Evolutionary conservation across 345 rosid genomes (phyloP).

Genomic region (Turnera subulata): DNA sequence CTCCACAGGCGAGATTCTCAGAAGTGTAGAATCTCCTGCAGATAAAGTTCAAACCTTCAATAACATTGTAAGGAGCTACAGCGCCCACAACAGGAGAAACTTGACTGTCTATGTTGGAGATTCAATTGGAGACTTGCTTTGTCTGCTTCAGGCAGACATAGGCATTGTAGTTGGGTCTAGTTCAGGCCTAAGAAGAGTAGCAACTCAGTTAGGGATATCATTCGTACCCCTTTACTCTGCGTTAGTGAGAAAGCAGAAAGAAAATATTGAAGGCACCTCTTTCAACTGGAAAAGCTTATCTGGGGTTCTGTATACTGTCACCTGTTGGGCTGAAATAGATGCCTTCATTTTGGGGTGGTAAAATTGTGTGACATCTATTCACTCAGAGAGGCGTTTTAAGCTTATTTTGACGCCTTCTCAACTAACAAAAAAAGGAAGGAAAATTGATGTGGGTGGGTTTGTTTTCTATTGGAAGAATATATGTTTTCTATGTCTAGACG

Average conservation of each 20-base stretch:
- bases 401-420: too few relatives aligned
- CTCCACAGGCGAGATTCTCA: slow-evolving; percentile 75
- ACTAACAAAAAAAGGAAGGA: too few relatives aligned
- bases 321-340: slow-evolving; percentile 90
- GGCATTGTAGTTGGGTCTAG: slow-evolving; percentile 87
- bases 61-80: slow-evolving; percentile 34
- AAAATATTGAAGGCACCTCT: slow-evolving; percentile 39
- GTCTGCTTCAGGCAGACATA: slow-evolving; percentile 87
- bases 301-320: slow-evolving; percentile 77
- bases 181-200: slow-evolving; percentile 75
- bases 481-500: too few relatives aligned
- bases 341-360: slow-evolving; percentile 89
- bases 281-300: slow-evolving; percentile 61
- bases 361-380: too few relatives aligned
- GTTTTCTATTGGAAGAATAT: too few relatives aligned
- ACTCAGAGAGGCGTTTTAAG: too few relatives aligned
- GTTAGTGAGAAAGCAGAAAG: slow-evolving; percentile 68
- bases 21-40: slow-evolving; percentile 64
- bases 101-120: slow-evolving; percentile 81
- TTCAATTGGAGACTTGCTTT: slow-evolving; percentile 86
- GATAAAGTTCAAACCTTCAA: slow-evolving; percentile 69
- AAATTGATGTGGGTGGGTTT: too few relatives aligned
- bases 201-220: slow-evolving; percentile 76
- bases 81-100: slow-evolving; percentile 37
- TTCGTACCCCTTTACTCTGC: slow-evolving; percentile 72